Evolutionary conservation across 2,329 filamentous ascomycete species (phyloP).

Genomic region (Cladophialophora bantiana): DNA sequence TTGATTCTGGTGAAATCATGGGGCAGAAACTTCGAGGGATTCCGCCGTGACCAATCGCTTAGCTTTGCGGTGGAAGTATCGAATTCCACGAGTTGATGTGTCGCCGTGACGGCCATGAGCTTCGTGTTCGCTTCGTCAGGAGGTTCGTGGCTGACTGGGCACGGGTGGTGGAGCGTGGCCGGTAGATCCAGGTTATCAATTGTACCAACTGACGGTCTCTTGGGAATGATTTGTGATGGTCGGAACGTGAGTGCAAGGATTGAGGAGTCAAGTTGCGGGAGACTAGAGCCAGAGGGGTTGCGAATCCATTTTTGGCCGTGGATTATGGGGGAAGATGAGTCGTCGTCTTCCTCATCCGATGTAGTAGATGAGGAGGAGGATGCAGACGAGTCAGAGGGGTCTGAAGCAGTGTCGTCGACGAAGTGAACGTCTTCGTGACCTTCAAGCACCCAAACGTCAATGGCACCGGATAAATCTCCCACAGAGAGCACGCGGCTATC

Average conservation of each 20-base stretch:
- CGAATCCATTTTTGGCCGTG: constrained; percentile 75
- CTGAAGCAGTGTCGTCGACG: constrained; percentile 51
- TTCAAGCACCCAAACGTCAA: constrained; percentile 84
- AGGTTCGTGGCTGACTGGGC: constrained; percentile 64
- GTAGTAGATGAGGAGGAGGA: constrained; percentile 31
- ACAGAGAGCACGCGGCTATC: constrained; percentile 80
- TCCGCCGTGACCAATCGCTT: constrained; percentile 84
- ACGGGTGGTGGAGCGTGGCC: constrained; percentile 58
- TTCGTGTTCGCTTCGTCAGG: constrained; percentile 60
- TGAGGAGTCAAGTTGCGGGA: constrained; percentile 71
- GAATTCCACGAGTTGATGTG: constrained; percentile 77
- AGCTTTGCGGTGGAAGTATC: constrained; percentile 78
- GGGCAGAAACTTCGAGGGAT: constrained; percentile 77
- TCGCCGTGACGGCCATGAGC: constrained; percentile 67
- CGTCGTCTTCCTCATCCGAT: constrained; percentile 54
- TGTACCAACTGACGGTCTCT: constrained; percentile 46
- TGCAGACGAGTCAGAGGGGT: constrained; percentile 17
- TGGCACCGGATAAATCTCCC: constrained; percentile 80
- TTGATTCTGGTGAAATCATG: constrained; percentile 74
- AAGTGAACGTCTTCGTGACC: constrained; percentile 61
- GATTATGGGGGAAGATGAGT: constrained; percentile 56
- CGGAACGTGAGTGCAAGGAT: constrained; percentile 74
- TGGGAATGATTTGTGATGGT: constrained; percentile 45
- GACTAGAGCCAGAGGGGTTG: constrained; percentile 72
- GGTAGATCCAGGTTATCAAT: constrained; percentile 51